A percentile compares a stretch with the other conserved stretches of the same genome.
Conservation (phyloP, 2,329 filamentous ascomycete species). For the Trichoderma hamatum region DNA sequence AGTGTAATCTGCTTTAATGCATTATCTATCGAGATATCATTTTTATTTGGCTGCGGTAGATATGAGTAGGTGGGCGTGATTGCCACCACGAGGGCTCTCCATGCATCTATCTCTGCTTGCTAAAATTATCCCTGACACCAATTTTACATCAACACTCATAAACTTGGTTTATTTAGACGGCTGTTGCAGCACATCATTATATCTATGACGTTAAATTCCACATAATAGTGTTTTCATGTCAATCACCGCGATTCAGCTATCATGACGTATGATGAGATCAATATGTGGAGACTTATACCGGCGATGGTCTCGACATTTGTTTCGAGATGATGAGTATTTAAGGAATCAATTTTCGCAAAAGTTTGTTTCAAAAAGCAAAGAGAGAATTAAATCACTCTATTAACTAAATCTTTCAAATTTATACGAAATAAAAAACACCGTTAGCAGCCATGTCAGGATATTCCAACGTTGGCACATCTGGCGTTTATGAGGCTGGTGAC, state of each 20-base stretch:
- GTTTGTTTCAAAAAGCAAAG: background rate
- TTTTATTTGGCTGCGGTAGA: background rate
- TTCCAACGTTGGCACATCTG: conserved; percentile 67
- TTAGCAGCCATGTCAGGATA: conserved; percentile 42
- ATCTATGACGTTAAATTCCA: conserved; percentile 15
- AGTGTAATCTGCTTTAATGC: background rate
- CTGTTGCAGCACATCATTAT: background rate
- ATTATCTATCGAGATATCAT: background rate
- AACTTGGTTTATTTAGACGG: background rate
- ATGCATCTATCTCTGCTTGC: background rate
- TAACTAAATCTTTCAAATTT: background rate
- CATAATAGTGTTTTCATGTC: background rate
- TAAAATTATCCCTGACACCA: background rate
- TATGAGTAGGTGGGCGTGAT: background rate
- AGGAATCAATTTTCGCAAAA: background rate
- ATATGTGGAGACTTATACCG: conserved; percentile 3
- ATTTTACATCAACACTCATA: background rate
- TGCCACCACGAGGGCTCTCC: background rate
- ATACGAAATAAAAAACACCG: background rate
- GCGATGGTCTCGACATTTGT: background rate
- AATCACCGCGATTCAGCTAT: conserved; percentile 11
- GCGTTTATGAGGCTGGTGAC: conserved; percentile 76
- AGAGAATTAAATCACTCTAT: background rate
- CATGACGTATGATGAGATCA: conserved; percentile 23
- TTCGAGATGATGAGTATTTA: background rate